phyloP scores from a whole-genome alignment of 176 grass and related monocot genomes.

The Tillandsia fasciculata region DNA sequence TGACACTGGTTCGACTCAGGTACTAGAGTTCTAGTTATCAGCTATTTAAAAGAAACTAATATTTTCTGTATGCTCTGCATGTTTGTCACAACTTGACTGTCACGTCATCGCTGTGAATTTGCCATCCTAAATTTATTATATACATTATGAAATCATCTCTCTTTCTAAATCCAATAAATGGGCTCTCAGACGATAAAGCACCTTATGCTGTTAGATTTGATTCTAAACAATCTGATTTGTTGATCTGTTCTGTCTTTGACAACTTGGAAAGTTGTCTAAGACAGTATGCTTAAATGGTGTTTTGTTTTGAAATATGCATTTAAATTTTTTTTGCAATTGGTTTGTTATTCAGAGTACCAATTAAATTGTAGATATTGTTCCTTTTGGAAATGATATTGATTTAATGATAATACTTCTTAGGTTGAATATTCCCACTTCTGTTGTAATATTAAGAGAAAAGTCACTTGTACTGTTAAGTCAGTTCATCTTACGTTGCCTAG shows the following conservation, averaged over 20 bases:
- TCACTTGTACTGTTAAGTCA: too few species aligned
- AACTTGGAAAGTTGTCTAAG: neutral
- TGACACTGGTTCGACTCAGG: slow-evolving; percentile 97
- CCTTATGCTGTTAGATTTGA: neutral
- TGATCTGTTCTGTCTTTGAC: neutral
- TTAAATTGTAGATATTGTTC: too few species aligned
- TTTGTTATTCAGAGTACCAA: neutral
- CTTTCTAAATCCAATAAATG: neutral
- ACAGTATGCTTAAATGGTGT: neutral
- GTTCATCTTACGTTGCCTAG: too few species aligned
- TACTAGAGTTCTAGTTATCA: slow-evolving; percentile 15
- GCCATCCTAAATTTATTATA: neutral
- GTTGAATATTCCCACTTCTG: too few species aligned
- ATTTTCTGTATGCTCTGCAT: neutral
- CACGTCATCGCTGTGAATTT: neutral
- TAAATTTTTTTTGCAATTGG: neutral
- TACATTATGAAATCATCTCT: neutral
- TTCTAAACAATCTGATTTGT: neutral
- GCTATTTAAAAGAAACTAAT: neutral
- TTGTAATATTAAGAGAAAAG: too few species aligned
- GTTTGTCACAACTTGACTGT: neutral
- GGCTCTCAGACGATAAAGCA: neutral
- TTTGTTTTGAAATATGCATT: neutral
- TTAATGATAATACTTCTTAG: too few species aligned
- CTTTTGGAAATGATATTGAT: too few species aligned